Conservation (phyloP, 495 filamentous ascomycete genomes). For the Aspergillus kassunensis region DNA sequence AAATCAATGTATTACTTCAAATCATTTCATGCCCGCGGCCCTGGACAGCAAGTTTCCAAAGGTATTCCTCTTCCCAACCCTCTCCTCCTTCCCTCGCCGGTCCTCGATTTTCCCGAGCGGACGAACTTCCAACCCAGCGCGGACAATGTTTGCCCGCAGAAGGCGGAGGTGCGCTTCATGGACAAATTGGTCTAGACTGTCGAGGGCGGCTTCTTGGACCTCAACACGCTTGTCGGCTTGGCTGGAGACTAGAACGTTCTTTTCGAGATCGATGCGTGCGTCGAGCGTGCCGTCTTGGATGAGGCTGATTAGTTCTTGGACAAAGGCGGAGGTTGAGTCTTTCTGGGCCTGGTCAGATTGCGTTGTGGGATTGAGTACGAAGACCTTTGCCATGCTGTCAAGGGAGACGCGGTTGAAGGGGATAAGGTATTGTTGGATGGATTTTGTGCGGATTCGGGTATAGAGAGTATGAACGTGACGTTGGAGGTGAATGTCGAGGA, state of each 20-base stretch:
- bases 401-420: slow-evolving; percentile 75
- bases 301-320: slow-evolving; percentile 71
- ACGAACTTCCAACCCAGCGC: slow-evolving; percentile 71
- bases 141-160: slow-evolving; percentile 66
- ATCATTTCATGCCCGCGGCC: slow-evolving; percentile 15
- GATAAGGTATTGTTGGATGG: slow-evolving; percentile 85
- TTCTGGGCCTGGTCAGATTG: slow-evolving; percentile 38
- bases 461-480: slow-evolving; percentile 68
- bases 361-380: slow-evolving; percentile 42
- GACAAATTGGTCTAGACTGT: slow-evolving; percentile 67
- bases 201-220: slow-evolving; percentile 63
- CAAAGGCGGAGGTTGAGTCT: slow-evolving; percentile 54
- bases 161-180: slow-evolving; percentile 69
- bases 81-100: no score
- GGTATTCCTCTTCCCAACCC: slow-evolving; percentile 3
- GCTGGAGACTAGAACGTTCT: slow-evolving; percentile 69
- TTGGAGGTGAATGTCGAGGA: slow-evolving; percentile 85
- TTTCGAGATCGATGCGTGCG: slow-evolving; percentile 79
- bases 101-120: slow-evolving; percentile 9
- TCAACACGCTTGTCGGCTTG: slow-evolving; percentile 57
- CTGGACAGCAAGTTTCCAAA: slow-evolving; percentile 11
- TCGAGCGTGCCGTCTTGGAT: slow-evolving; percentile 69
- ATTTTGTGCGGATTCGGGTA: slow-evolving; percentile 73
- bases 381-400: slow-evolving; percentile 63
- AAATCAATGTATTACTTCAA: no score